Evolutionary conservation across 768 basidiomycete species (phyloP), one percentile per base, ranked within the genome.

Genomic region (Strobilomyces echinocephalus): DNA sequence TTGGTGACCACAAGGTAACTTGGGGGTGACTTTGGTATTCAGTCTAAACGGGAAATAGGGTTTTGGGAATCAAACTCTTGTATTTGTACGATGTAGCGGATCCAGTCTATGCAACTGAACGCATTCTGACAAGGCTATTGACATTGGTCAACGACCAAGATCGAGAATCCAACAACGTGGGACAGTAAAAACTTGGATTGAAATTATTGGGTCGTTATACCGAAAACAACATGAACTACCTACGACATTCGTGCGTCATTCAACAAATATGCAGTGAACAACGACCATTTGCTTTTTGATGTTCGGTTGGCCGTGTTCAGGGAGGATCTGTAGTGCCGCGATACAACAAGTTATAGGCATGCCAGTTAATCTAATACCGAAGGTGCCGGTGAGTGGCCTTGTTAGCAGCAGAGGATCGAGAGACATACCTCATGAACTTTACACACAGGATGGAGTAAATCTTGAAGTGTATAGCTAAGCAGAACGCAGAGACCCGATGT

Each of bases 361-460:
- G 82, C 95, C 95, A 98, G 69, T 97, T 98, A 3, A 81, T 79
- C 78, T 80, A 53, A 18, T 54, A 10, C 26, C 7, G 30, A 42
- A 30, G n/a, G 12, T 20, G 16, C 8, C 8, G 5, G 46, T 64
- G 5, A 65, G 49, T n/a, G 14, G 31, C 20, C 14, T 26, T 10
- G 31, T 24, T 24, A 30, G 34, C 34, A 5, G 40, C 11, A 48
- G n/a, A 43, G 4, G 1, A 46, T 43, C 14, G 20, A 48, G 15
- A 34, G n/a, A 65, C 78, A 57, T 61, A 95, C 92, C 76, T 99
- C 97, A 52, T 97, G 82, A 21, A 99, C 97, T 70, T 95, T 95
- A 54, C 97, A 78, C 4, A 97, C 94, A 1, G 97, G 97, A 64
- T 99, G 97, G 83, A 94, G 97, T 49, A 99, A 74, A 4, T 97